Conservation (phyloP, 2,329 filamentous ascomycete genomes). For the Trichoderma sp. region DNA sequence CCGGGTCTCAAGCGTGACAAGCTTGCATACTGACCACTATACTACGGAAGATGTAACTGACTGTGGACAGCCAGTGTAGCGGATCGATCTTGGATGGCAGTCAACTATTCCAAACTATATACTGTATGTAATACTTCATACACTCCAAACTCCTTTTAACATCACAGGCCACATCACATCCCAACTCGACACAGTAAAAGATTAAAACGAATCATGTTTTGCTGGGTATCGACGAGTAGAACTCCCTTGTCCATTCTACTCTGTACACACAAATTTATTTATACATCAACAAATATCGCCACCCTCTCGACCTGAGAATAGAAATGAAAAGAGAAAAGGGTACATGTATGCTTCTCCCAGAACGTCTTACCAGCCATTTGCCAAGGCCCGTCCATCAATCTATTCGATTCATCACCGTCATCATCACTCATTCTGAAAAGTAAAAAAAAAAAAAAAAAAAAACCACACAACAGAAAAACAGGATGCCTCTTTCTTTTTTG, state of each 20-base stretch:
- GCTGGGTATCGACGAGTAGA: constrained; percentile 41
- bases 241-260: constrained; percentile 23
- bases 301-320: constrained; percentile 1
- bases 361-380: neutral
- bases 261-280: constrained; percentile 3
- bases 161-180: neutral
- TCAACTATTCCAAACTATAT: neutral
- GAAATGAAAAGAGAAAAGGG: neutral
- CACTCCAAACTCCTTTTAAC: no score
- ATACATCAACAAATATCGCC: constrained; percentile 5
- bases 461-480: neutral
- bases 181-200: neutral
- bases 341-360: neutral
- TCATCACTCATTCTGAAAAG: constrained; percentile 7
- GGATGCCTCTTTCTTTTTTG: neutral
- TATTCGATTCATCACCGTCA: constrained; percentile 15
- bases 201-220: constrained; percentile 24
- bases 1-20: constrained; percentile 32
- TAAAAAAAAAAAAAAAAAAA: no score
- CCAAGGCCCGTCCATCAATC: constrained; percentile 12
- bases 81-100: constrained; percentile 6
- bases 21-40: constrained; percentile 32
- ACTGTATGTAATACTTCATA: no score
- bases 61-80: constrained; percentile 24
- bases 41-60: constrained; percentile 29